Base-by-base conservation (phyloP, 495 filamentous ascomycete species). In the Penicillium argentinense region DNA sequence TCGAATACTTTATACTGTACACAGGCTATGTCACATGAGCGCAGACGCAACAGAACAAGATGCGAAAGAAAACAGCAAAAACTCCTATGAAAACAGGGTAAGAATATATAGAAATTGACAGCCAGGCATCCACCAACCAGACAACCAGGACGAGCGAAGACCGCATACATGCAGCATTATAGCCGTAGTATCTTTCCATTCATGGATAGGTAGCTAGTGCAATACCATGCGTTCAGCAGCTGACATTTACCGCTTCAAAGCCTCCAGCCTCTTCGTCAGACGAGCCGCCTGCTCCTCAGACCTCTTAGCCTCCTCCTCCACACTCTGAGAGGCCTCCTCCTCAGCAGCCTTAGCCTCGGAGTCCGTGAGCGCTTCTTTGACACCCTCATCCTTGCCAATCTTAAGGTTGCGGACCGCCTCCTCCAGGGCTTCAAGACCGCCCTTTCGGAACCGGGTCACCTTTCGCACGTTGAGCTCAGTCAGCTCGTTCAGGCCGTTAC, bases 381-480 rank as follows among this genome's bases (percentile, higher is more conserved):
- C 32, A 9, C 43, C 52, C 49, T 56, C 32, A 21, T 41, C 25
- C 26, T 54, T 45, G 18, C 49, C 29, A 23, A 67, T 41, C 22
- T 72, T 69, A 45, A 89, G 72, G 70, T 73, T 77, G 62, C 75
- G 59, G n/a, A 96, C 86, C 77, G 87, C 81, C 30, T 64, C 54
- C 62, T 91, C 85, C 53, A 97, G 71, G 25, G 73, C 78, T 24
- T 73, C 59, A 59, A 86, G 68, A 17, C 92, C 92, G 45, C 78
- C 63, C 50, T 74, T 62, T 42, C 93, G 75, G 71, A 77, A 97
- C 56, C 72, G 69, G 39, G 89, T 95, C n/a, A 95, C 88, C 69
- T 98, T 97, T 44, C 64, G 60, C 16, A 92, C 80, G 68, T 97
- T 97, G 66, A 69, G 75, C 24, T 71, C 68, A 22, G 92, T 97